Base-by-base conservation (phyloP, 164 flowering plant species). In the Amborella trichopoda region DNA sequence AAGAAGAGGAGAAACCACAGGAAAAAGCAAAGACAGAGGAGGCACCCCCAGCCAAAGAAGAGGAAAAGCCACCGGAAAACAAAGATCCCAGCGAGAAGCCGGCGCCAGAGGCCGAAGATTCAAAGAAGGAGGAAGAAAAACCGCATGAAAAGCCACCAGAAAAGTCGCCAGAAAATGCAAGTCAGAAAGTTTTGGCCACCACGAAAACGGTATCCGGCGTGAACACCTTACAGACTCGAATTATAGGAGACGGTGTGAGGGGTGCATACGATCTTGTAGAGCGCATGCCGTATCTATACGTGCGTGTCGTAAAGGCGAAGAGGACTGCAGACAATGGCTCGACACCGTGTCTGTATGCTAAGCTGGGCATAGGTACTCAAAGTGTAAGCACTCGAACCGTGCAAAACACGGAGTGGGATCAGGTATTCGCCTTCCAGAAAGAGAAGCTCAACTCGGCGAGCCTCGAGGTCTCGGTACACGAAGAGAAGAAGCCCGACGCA, bases 341-440 rank as follows among this genome's bases (percentile, higher is more conserved):
- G 69, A 53, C 12, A n/a, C 38, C 76, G 0, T 38, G 69, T 0
- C 9, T 51, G 1, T 63, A 62, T 42, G 77, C 95, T 0, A 90
- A 79, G 74, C 79, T 85, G 3, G 84, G 68, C 41, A 79, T 86
- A 46, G 97, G 97, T 23, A 86, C 91, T 6, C 94, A 83, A 50
- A 68, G 68, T 24, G 63, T 81, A 27, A 65, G 68, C 40, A 85
- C 97, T 4, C 76, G 68, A 56, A 62, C 63, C 44, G 66, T 69
- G 17, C 39, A 56, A 1, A 59, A 30, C 2, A 74, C 72, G 54
- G 95, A 80, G 18, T 91, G 96, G 96, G 94, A 91, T 49, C 93
- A 83, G 44, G 96, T 83, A 20, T 91, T 83, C 46, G 95, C 98
- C 0, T 86, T 91, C 48, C 77, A 76, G 48, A 87, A 81, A 43